These are phyloP conservation scores for Diversispora epigaea DNA, from an alignment of 192 early-diverging fungal genomes.

Conservation along the genomic window DNA sequence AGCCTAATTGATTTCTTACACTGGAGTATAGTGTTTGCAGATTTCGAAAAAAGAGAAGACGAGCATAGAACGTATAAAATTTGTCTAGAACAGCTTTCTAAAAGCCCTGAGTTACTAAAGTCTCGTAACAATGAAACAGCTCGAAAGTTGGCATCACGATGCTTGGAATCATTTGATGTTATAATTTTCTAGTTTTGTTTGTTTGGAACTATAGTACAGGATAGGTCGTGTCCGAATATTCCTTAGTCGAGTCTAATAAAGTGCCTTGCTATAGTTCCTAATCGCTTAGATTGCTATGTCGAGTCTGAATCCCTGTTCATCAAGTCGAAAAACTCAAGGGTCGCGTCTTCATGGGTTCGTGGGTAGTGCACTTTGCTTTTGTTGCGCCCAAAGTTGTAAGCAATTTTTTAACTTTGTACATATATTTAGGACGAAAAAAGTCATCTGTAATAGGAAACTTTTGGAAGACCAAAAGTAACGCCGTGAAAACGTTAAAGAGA, in stretches of 20 bases:
- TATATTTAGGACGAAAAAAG: not conserved
- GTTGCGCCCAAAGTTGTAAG: conserved; percentile 10
- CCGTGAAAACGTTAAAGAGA: not conserved
- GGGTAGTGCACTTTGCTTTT: not conserved
- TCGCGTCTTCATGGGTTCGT: not conserved
- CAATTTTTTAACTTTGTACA: too few relatives aligned
- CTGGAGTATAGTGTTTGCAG: conserved; percentile 4
- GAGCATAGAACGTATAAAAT: conserved; percentile 2
- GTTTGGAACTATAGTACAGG: not conserved
- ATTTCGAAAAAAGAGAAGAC: conserved; percentile 8
- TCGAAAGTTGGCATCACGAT: conserved; percentile 11
- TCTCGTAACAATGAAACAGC: not conserved
- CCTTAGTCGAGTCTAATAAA: conserved; percentile 2
- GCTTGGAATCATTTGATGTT: conserved; percentile 11
- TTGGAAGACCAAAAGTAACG: not conserved
- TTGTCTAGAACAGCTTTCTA: not conserved
- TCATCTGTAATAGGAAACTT: not conserved
- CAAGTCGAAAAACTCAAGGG: not conserved
- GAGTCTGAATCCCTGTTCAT: not conserved
- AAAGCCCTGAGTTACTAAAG: not conserved
- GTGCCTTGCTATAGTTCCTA: not conserved
- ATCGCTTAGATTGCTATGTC: conserved; percentile 9
- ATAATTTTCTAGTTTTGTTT: not conserved
- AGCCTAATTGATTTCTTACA: not conserved
- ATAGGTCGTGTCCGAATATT: not conserved